A percentile compares a stretch with the other conserved stretches of the same genome.
Evolutionary conservation across 208 protist genomes (phyloP).

Genomic region (Leishmania aethiopica): DNA sequence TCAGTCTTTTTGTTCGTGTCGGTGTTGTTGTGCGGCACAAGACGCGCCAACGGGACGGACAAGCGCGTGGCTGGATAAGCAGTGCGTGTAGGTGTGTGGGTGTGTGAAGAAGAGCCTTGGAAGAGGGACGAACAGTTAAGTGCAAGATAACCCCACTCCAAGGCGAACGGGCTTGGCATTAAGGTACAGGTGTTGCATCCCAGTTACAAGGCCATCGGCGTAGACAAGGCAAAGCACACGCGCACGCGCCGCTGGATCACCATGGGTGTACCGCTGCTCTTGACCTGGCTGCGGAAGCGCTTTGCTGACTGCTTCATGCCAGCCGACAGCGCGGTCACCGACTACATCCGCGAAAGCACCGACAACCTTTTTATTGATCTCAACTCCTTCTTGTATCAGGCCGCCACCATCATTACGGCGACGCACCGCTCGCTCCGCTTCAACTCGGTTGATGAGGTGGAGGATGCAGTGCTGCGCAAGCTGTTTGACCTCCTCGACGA

Average conservation of each 20-base stretch:
- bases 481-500: constrained; percentile 85
- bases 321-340: constrained; percentile 35
- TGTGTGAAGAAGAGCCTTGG: not conserved
- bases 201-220: not conserved
- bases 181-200: not conserved
- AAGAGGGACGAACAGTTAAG: not conserved
- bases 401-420: constrained; percentile 58
- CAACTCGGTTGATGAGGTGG: constrained; percentile 52
- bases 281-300: constrained; percentile 81
- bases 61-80: not conserved
- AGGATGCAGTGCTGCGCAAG: constrained; percentile 66
- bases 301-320: constrained; percentile 85
- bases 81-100: not conserved
- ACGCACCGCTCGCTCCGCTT: constrained; percentile 43
- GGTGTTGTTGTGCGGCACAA: not conserved
- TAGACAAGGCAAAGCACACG: not conserved
- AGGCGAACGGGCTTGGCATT: not conserved
- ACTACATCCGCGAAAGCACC: constrained; percentile 20
- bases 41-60: not conserved
- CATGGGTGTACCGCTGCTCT: constrained; percentile 87
- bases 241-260: not conserved
- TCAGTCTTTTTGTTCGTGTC: constrained; percentile 1
- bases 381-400: constrained; percentile 86
- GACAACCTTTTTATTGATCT: constrained; percentile 89
- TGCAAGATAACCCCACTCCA: not conserved